Evolutionary conservation across 768 basidiomycete species (phyloP).

Genomic region (Glaciozyma antarctica): DNA sequence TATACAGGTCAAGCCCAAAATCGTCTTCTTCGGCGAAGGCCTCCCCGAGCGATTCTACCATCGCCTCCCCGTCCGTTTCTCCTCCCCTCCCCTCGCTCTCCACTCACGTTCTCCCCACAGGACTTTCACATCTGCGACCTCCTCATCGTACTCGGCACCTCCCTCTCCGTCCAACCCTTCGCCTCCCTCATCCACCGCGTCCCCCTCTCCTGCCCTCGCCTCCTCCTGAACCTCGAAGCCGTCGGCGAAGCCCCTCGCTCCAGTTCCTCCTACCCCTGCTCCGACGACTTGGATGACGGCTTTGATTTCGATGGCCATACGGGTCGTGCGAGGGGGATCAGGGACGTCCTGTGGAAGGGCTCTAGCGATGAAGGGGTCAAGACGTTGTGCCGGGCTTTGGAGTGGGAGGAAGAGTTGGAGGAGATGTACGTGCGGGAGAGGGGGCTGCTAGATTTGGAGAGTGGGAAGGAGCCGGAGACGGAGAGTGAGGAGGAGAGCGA

Average conservation of each 20-base stretch:
- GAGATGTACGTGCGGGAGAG: constrained; percentile 6
- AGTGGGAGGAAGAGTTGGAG: constrained; percentile 9
- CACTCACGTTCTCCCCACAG: constrained; percentile 12
- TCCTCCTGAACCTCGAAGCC: constrained; percentile 78
- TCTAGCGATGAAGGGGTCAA: constrained; percentile 10
- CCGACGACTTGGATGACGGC: not conserved
- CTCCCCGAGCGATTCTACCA: constrained; percentile 62
- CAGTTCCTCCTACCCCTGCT: not conserved
- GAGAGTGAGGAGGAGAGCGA: not conserved
- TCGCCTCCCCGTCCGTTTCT: constrained; percentile 43
- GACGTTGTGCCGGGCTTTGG: constrained; percentile 11
- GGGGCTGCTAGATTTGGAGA: not conserved
- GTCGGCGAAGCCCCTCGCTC: constrained; percentile 49
- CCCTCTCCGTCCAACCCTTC: constrained; percentile 62
- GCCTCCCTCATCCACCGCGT: constrained; percentile 62
- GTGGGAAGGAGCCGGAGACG: not conserved
- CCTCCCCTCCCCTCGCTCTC: not conserved
- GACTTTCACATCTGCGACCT: constrained; percentile 62
- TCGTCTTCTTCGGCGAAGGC: constrained; percentile 45
- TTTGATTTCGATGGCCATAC: constrained; percentile 22
- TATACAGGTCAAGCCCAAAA: constrained; percentile 43
- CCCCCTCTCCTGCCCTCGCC: constrained; percentile 54
- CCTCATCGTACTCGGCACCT: constrained; percentile 83
- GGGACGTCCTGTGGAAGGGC: constrained; percentile 21
- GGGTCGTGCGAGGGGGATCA: not conserved